Conservation (phyloP, 805 yeast species). For the Kuraishia molischiana region DNA sequence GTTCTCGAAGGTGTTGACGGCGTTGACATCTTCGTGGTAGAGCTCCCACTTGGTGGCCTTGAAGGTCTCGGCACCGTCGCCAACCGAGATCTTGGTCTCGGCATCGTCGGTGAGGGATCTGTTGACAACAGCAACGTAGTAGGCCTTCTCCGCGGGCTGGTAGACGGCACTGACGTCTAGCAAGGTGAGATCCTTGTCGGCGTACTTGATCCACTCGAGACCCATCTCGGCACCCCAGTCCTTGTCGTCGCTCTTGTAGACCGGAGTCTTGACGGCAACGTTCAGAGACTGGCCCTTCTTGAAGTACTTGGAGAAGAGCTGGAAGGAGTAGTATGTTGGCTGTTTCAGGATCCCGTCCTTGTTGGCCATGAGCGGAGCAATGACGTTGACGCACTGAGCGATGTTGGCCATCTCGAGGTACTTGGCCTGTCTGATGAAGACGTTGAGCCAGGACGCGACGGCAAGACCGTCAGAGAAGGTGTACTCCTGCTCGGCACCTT, state of each 20-base stretch:
- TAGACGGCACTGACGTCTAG: conserved; percentile 17
- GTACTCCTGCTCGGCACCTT: conserved; percentile 23
- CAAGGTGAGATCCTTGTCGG: conserved; percentile 11
- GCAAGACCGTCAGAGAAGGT: conserved; percentile 22
- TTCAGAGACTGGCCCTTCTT: conserved; percentile 18
- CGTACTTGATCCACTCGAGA: neutral
- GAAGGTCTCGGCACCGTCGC: conserved; percentile 7
- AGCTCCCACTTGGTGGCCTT: conserved; percentile 11
- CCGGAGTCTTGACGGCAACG: conserved; percentile 18
- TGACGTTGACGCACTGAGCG: conserved; percentile 24
- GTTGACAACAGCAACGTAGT: conserved; percentile 20
- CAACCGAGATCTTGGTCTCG: conserved; percentile 11
- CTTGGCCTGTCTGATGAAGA: conserved; percentile 21
- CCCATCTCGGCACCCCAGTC: conserved; percentile 5
- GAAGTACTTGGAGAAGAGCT: conserved; percentile 20
- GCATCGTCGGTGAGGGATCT: conserved; percentile 15
- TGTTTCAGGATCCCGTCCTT: conserved; percentile 16
- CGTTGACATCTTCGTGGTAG: conserved; percentile 19
- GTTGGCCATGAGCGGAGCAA: conserved; percentile 25
- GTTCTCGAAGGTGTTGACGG: conserved; percentile 17
- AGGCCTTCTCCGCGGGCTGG: conserved; percentile 10
- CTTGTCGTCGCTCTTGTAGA: conserved; percentile 17
- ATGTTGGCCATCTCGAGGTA: conserved; percentile 23
- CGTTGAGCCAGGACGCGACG: conserved; percentile 23
- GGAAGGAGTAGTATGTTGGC: conserved; percentile 19